Evolutionary conservation across 2,329 filamentous ascomycete species (phyloP).

Genomic region (Aspergillus sp.): DNA sequence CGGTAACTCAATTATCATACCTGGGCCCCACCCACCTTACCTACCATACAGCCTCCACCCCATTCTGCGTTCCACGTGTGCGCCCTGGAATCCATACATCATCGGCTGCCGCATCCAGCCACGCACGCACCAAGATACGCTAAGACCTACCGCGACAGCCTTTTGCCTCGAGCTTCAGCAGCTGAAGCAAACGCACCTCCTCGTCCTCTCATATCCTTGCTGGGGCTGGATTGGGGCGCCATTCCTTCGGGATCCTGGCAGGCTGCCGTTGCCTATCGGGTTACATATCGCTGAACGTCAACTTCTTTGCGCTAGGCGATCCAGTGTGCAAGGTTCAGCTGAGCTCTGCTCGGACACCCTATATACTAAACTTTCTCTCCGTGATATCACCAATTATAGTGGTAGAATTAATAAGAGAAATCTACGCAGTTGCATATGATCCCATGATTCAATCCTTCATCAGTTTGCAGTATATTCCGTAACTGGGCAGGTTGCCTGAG

Average conservation of each 20-base stretch:
- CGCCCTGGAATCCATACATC: background rate
- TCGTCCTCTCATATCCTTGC: background rate
- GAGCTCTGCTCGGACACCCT: background rate
- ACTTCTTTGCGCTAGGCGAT: background rate
- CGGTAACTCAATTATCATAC: background rate
- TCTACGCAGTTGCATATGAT: background rate
- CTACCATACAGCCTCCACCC: background rate
- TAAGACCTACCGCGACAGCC: background rate
- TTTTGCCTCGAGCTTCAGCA: background rate
- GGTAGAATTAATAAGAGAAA: background rate
- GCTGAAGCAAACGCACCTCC: background rate
- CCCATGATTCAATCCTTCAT: background rate
- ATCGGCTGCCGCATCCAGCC: background rate
- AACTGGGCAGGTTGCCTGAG: background rate
- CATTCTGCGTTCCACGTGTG: background rate
- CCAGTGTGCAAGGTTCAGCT: background rate
- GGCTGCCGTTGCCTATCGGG: background rate
- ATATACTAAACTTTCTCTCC: background rate
- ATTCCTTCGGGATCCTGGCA: constrained; percentile 3
- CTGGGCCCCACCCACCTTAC: background rate
- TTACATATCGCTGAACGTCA: background rate
- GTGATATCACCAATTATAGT: background rate
- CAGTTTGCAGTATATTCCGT: background rate
- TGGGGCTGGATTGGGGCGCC: background rate
- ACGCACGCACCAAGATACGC: background rate